Base-by-base conservation (phyloP, 768 basidiomycete species). In the Clathrus columnatus region DNA sequence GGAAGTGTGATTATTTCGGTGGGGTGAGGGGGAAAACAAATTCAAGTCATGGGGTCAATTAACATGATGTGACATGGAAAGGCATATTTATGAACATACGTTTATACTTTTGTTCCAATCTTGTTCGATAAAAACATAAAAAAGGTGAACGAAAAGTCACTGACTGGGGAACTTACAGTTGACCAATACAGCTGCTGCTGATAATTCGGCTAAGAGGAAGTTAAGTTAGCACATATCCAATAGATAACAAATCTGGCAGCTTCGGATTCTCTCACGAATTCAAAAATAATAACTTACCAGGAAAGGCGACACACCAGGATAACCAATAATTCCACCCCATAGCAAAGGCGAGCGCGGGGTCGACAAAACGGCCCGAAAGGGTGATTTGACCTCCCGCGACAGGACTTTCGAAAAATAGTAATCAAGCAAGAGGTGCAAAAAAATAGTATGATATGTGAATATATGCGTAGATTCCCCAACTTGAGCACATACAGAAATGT, bases 151-250 rank as follows among this genome's bases (percentile, higher is more conserved):
- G 20, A 2, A n/a, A n/a, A 47, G 6, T 26, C 24, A 26, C 16
- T 21, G 27, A 50, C 16, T 8, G 17, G 1, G 30, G 4, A 27
- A 48, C 54, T 10, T 41, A 44, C 50, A 91, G 41, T 84, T 72
- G 61, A 95, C 81, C 24, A 95, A 69, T 20, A 93, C 78, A 2
- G 90, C 79, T 0, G 87, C 81, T 4, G 87, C 87, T 57, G 79
- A 81, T 6, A 89, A 71, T 64, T 89, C 87, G 0, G 86, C 85
- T 4, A 85, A 84, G 17, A 87, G 69, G 50, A 85, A 74, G 56
- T 84, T 80, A 2, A 70, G 72, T 83, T 82, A 85, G 18, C 28
- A 24, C 16, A 42, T 50, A 21, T 24, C n/a, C 18, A 3, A 57
- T 80, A 81, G 59, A 77, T 80, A 30, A 50, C n/a, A n/a, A n/a